These are phyloP conservation scores for Dentipellis fragilis DNA, from an alignment of 768 basidiomycete species.

Conservation along the genomic window DNA sequence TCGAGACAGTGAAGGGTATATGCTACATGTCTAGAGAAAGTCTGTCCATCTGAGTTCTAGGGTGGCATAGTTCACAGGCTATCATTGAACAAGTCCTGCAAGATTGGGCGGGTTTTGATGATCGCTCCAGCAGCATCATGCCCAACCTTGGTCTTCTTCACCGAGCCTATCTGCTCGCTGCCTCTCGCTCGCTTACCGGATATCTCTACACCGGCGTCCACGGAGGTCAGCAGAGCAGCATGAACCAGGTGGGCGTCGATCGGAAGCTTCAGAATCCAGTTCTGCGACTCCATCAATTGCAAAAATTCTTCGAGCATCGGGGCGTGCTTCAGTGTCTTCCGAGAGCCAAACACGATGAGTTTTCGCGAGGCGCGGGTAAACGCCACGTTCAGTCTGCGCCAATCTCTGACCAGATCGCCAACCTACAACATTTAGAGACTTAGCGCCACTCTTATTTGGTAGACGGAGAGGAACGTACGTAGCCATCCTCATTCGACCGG, in stretches of 20 bases:
- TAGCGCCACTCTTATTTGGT: background rate
- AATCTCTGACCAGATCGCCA: constrained; percentile 90
- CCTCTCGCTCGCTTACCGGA: constrained; percentile 23
- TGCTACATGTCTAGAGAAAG: too few species aligned
- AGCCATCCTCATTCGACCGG: constrained; percentile 68
- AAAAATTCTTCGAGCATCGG: constrained; percentile 69
- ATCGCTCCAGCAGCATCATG: constrained; percentile 26
- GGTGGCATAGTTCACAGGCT: background rate
- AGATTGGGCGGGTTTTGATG: constrained; percentile 45
- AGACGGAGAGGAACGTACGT: constrained; percentile 39
- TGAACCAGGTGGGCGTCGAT: constrained; percentile 34
- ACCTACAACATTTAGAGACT: constrained; percentile 35
- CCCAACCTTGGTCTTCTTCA: constrained; percentile 26
- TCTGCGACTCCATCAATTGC: constrained; percentile 53
- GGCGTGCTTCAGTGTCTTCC: constrained; percentile 56
- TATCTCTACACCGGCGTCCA: background rate
- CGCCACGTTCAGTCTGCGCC: constrained; percentile 93
- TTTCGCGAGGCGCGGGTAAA: constrained; percentile 91
- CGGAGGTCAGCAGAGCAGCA: constrained; percentile 1
- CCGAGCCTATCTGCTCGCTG: constrained; percentile 22
- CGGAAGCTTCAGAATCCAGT: constrained; percentile 63
- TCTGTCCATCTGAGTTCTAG: too few species aligned
- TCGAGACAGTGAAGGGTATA: too few species aligned
- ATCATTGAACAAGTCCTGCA: constrained; percentile 50
- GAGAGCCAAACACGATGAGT: constrained; percentile 84